Conservation (phyloP, 2,329 filamentous ascomycete genomes). For the Apiospora aurea region DNA sequence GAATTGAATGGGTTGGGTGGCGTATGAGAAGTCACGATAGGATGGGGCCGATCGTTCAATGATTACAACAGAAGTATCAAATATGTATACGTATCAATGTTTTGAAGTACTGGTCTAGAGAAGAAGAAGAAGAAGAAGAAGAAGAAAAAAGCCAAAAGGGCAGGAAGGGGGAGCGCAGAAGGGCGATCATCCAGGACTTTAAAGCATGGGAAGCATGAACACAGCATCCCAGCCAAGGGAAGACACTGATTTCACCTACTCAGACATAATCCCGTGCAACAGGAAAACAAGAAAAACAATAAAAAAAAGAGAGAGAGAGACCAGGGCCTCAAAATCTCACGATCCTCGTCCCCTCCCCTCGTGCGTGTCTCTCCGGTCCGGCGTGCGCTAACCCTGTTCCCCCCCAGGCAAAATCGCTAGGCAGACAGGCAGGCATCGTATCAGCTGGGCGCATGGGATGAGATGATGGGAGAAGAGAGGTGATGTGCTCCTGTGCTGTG, state of each 20-base stretch:
- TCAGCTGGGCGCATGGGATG: conserved; percentile 3
- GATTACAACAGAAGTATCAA: neutral
- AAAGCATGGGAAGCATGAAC: conserved; percentile 13
- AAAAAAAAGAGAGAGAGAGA: too few species aligned
- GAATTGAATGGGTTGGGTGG: conserved; percentile 4
- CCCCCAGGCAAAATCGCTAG: neutral
- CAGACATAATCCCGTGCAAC: conserved; percentile 16
- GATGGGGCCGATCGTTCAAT: neutral
- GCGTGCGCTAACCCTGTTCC: neutral
- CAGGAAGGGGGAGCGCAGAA: neutral
- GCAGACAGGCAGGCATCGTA: neutral
- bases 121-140: neutral
- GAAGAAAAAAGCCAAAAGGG: neutral
- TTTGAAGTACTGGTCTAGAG: neutral
- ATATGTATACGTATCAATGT: neutral
- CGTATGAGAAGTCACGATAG: neutral
- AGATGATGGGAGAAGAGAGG: neutral
- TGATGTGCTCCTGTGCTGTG: neutral
- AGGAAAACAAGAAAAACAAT: conserved; percentile 2
- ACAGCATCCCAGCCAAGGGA: conserved; percentile 1
- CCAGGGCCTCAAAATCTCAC: conserved; percentile 5
- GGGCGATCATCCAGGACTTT: conserved; percentile 9
- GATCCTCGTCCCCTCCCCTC: conserved; percentile 9
- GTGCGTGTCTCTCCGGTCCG: neutral
- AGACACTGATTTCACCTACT: conserved; percentile 6